These are phyloP conservation scores for Picocystis salinarum DNA, from an alignment of 139 green algal species.

Conservation along the genomic window DNA sequence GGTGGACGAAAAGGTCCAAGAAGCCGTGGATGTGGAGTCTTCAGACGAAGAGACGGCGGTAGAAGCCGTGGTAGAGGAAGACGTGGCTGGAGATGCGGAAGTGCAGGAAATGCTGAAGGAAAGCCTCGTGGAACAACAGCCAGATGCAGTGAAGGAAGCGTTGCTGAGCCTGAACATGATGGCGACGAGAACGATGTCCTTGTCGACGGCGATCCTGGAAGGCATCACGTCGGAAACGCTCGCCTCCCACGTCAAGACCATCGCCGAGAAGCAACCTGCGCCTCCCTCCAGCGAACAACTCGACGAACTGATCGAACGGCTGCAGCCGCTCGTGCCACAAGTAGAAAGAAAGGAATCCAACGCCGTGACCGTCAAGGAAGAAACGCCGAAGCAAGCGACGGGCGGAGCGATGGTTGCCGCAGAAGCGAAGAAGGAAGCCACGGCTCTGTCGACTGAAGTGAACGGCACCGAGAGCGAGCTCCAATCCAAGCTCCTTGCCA, in stretches of 20 bases:
- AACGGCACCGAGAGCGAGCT: conserved; percentile 3
- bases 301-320: neutral
- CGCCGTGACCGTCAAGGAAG: neutral
- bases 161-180: neutral
- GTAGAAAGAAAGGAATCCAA: neutral
- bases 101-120: too few species aligned
- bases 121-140: too few species aligned
- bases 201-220: neutral
- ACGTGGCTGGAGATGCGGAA: too few species aligned
- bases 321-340: neutral
- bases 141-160: neutral
- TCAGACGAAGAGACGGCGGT: too few species aligned
- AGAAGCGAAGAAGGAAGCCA: neutral
- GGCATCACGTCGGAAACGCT: neutral
- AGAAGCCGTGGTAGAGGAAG: too few species aligned
- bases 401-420: neutral
- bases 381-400: neutral
- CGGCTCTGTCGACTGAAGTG: conserved; percentile 4
- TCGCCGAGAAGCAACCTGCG: neutral
- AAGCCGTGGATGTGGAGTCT: too few species aligned
- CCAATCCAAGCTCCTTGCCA: conserved; percentile 18
- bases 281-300: neutral
- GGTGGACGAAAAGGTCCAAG: too few species aligned
- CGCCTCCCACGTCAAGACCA: neutral
- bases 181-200: neutral